phyloP scores from a whole-genome alignment of 192 early-diverging fungal species.

The Mortierella claussenii region DNA sequence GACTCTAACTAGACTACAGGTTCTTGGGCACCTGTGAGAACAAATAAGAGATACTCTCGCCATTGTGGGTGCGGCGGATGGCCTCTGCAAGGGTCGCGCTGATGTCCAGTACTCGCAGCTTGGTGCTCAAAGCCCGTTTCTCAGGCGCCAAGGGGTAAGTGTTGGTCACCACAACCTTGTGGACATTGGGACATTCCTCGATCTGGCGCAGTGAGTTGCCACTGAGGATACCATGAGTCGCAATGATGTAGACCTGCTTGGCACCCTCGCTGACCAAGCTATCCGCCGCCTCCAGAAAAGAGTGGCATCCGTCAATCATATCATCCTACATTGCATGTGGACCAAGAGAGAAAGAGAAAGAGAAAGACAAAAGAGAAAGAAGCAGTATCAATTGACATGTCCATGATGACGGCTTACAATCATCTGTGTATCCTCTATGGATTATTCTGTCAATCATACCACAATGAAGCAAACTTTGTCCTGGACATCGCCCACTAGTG shows the following conservation, averaged over 20 bases:
- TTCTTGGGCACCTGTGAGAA: conserved; percentile 67
- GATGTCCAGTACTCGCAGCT: conserved; percentile 89
- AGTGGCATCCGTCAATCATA: conserved; percentile 89
- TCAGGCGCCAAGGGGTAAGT: conserved; percentile 82
- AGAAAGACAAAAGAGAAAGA: no score
- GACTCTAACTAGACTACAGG: no score
- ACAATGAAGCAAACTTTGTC: conserved; percentile 89
- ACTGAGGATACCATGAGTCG: conserved; percentile 95
- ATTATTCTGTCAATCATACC: no score
- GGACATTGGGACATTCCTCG: conserved; percentile 79
- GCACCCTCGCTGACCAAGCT: conserved; percentile 86
- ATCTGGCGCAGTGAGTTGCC: conserved; percentile 88
- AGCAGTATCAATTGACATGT: no score
- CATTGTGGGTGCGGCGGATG: conserved; percentile 82
- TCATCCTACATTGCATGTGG: conserved; percentile 90
- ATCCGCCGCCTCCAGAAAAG: conserved; percentile 93
- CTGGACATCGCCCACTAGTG: conserved; percentile 93
- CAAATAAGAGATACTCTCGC: conserved; percentile 92
- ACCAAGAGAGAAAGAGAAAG: no score
- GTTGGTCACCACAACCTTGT: conserved; percentile 90
- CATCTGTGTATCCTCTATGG: no score
- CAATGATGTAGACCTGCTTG: conserved; percentile 88
- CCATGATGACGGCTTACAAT: no score
- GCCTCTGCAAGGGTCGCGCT: conserved; percentile 92
- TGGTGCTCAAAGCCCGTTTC: conserved; percentile 74